Evolutionary conservation across 139 green algal genomes (phyloP), one percentile per base, ranked within the genome.

Genomic region (Yamagishiella unicocca): DNA sequence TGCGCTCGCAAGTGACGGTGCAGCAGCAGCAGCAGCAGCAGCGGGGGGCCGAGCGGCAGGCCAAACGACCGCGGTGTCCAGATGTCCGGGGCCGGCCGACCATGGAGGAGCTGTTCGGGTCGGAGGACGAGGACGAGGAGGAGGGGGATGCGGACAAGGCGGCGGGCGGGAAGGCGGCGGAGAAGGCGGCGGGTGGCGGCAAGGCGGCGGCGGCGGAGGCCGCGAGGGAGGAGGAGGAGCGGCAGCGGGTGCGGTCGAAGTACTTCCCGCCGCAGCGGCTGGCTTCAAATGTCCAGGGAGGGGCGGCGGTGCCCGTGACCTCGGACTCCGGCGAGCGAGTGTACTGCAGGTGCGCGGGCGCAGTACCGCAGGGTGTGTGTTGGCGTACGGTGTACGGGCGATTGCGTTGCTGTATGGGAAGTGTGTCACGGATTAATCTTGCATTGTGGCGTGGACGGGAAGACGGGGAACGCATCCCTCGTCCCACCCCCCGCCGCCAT

Each of bases 281-380:
- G 27, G 81, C 81, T 1, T 40, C 37, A 9, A 31, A 58, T 33
- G 37, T 87, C 8, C 17, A 27, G 22, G 66, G 46, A 24, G 81
- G 66, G 27, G 10, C 2, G 5, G 66, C 61, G 0, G 4, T 87
- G 22, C 45, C 81, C 3, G 81, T 87, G 7, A 87, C 81, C 0
- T 45, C 64, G 8, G 81, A 45, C 5, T 87, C 81, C 22, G 81
- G 81, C 43, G 81, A 87, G 81, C 64, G 81, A 5, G 81, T 87
- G 66, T 87, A 87, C 45, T 78, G 64, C 81, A 87, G 81, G 81
- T 87, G n/a, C n/a, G n/a, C n/a, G n/a, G n/a, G n/a, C n/a, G n/a
- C n/a, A n/a, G n/a, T n/a, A n/a, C n/a, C n/a, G n/a, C n/a, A n/a
- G n/a, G n/a, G n/a, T n/a, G n/a, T n/a, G n/a, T n/a, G n/a, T n/a